Percentiles rank a stretch among this genome's conserved stretches.
phyloP scores from a whole-genome alignment of 129 eudicot species.

The Flaveria ramosissima region DNA sequence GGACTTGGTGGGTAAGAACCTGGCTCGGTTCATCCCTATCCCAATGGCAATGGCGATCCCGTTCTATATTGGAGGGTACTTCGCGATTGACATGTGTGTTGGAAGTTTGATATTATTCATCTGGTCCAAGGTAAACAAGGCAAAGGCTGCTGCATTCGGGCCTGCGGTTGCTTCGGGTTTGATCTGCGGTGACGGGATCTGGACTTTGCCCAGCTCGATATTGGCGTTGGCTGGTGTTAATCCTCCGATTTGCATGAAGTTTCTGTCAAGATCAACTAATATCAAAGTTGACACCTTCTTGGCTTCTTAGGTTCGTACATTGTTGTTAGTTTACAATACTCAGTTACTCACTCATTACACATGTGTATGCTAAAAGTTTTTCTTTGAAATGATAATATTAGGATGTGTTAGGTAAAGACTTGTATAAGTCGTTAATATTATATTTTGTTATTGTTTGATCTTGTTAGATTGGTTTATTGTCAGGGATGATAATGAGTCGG shows the following conservation, averaged over 20 bases:
- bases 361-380: slow-evolving; percentile 9
- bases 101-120: slow-evolving; percentile 82
- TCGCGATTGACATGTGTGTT: slow-evolving; percentile 90
- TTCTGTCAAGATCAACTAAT: slow-evolving; percentile 57
- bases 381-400: neutral
- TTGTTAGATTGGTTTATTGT: too few relatives aligned
- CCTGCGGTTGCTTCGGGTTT: slow-evolving; percentile 99
- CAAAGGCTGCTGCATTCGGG: slow-evolving; percentile 77
- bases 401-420: neutral
- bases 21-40: slow-evolving; percentile 66
- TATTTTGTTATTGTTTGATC: too few relatives aligned
- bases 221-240: slow-evolving; percentile 82
- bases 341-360: neutral
- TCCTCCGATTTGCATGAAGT: slow-evolving; percentile 97
- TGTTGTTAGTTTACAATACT: slow-evolving; percentile 6
- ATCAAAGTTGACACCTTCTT: slow-evolving; percentile 56
- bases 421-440: neutral
- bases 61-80: slow-evolving; percentile 76
- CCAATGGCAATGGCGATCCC: slow-evolving; percentile 99
- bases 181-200: slow-evolving; percentile 95
- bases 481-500: too few relatives aligned
- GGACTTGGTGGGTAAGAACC: slow-evolving; percentile 53
- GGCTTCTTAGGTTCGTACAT: slow-evolving; percentile 41
- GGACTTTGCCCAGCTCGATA: slow-evolving; percentile 88
- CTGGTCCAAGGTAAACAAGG: slow-evolving; percentile 66